These are phyloP conservation scores for Gnomoniopsis sp. DNA, from an alignment of 2,329 filamentous ascomycete genomes.

Conservation along the genomic window DNA sequence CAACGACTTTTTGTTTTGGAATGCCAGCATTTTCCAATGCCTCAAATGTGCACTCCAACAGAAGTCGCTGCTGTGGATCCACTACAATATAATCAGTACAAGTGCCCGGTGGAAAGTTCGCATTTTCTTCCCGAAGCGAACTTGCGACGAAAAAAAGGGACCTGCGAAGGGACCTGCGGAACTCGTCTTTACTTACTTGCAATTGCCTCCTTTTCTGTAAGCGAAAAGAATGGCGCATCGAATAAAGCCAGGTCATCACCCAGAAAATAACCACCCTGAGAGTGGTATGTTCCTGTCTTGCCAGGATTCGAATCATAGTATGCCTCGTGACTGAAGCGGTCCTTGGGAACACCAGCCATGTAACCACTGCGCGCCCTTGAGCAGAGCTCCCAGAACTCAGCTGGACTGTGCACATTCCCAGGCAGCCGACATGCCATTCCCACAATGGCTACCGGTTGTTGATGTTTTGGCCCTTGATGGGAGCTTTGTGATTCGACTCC, in stretches of 20 bases:
- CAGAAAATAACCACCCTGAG: conserved; percentile 39
- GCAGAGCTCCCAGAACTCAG: conserved; percentile 43
- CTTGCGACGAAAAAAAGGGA: not conserved
- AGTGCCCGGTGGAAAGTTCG: no score
- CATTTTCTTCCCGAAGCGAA: no score
- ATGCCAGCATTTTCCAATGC: conserved; percentile 51
- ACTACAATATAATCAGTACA: conserved; percentile 28
- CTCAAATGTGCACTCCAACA: conserved; percentile 53
- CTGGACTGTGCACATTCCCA: conserved; percentile 37
- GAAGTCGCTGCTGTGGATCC: conserved; percentile 52
- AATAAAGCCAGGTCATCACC: conserved; percentile 43
- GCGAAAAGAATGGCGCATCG: conserved; percentile 50
- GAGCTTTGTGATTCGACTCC: not conserved
- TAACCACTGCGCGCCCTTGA: conserved; percentile 38
- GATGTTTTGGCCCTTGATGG: not conserved
- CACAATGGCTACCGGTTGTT: conserved; percentile 41
- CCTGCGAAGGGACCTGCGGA: no score
- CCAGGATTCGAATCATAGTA: conserved; percentile 41
- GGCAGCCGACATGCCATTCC: conserved; percentile 46
- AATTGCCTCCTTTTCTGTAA: conserved; percentile 47
- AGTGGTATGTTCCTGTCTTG: conserved; percentile 38
- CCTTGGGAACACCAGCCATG: conserved; percentile 36
- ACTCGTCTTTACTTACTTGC: not conserved
- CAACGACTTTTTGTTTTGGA: conserved; percentile 43
- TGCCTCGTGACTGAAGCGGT: conserved; percentile 40